Percentiles rank a stretch among this genome's conserved stretches.
Evolutionary conservation across 2,329 filamentous ascomycete genomes (phyloP).

Genomic region (Phialemonium atrogriseum): DNA sequence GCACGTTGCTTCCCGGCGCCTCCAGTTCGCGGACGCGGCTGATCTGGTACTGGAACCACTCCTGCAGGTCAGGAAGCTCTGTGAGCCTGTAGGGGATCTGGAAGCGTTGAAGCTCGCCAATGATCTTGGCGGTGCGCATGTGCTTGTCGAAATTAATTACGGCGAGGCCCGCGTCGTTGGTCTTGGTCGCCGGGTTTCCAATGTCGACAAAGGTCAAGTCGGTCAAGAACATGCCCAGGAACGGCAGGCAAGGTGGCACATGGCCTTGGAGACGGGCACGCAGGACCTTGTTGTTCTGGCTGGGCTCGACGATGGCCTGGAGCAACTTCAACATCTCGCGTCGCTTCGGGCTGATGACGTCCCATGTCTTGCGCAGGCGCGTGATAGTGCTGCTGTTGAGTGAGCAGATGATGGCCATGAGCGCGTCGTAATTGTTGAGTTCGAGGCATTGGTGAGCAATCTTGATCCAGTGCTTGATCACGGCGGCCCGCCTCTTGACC

Average conservation of each 20-base stretch:
- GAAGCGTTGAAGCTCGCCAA: conserved; percentile 90
- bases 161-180: conserved; percentile 56
- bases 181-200: conserved; percentile 78
- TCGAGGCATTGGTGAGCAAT: conserved; percentile 79
- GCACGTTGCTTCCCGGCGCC: conserved; percentile 43
- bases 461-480: conserved; percentile 99
- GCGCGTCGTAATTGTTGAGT: conserved; percentile 88
- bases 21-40: conserved; percentile 57
- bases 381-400: conserved; percentile 87
- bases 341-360: conserved; percentile 73
- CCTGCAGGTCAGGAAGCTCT: conserved; percentile 80
- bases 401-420: conserved; percentile 96
- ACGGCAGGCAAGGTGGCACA: conserved; percentile 86
- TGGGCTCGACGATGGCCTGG: conserved; percentile 78
- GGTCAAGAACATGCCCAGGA: conserved; percentile 92
- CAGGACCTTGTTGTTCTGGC: conserved; percentile 83
- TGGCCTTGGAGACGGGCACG: conserved; percentile 77
- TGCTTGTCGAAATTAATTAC: conserved; percentile 99
- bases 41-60: conserved; percentile 83
- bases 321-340: conserved; percentile 71
- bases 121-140: conserved; percentile 87
- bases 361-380: conserved; percentile 87
- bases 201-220: conserved; percentile 94
- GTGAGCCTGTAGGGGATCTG: conserved; percentile 84
- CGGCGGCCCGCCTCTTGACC: conserved; percentile 78